Evolutionary conservation across 139 green algal species (phyloP).

Genomic region (Chlamydomonas schloesseri): DNA sequence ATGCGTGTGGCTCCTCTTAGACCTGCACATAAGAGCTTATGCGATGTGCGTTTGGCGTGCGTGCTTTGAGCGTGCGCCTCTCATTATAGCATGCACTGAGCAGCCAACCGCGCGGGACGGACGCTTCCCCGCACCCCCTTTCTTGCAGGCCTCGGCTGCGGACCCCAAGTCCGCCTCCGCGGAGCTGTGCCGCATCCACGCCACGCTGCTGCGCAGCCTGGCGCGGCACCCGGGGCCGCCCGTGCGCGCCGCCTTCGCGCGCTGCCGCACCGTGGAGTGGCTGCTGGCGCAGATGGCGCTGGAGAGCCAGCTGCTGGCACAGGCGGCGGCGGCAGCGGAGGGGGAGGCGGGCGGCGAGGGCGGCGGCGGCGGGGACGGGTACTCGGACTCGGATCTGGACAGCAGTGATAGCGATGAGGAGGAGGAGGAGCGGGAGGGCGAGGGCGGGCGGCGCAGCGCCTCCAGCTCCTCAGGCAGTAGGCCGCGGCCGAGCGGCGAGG

Average conservation of each 20-base stretch:
- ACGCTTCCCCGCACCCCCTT: no score
- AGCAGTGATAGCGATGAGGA: not conserved
- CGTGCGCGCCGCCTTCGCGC: conserved; percentile 14
- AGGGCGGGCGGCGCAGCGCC: not conserved
- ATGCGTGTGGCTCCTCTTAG: no score
- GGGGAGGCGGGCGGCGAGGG: not conserved
- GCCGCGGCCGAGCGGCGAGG: no score
- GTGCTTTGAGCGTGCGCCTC: no score
- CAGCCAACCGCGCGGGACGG: no score
- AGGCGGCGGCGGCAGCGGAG: not conserved
- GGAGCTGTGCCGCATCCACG: conserved; percentile 44
- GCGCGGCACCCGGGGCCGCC: not conserved
- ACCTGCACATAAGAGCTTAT: no score
- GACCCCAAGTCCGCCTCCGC: conserved; percentile 35
- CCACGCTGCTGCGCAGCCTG: conserved; percentile 41
- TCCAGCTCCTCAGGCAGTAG: no score
- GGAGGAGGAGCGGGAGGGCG: not conserved
- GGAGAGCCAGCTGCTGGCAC: conserved; percentile 45
- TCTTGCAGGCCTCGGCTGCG: conserved; percentile 14
- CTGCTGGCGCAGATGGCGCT: conserved; percentile 68
- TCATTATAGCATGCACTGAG: no score
- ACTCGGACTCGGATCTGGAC: not conserved
- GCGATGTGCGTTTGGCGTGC: no score
- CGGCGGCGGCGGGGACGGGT: not conserved
- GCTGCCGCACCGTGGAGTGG: conserved; percentile 57